A percentile compares a stretch with the other conserved stretches of the same genome.
These are phyloP conservation scores for Candida ulmi DNA, from an alignment of 805 yeast species.

Conservation along the genomic window DNA sequence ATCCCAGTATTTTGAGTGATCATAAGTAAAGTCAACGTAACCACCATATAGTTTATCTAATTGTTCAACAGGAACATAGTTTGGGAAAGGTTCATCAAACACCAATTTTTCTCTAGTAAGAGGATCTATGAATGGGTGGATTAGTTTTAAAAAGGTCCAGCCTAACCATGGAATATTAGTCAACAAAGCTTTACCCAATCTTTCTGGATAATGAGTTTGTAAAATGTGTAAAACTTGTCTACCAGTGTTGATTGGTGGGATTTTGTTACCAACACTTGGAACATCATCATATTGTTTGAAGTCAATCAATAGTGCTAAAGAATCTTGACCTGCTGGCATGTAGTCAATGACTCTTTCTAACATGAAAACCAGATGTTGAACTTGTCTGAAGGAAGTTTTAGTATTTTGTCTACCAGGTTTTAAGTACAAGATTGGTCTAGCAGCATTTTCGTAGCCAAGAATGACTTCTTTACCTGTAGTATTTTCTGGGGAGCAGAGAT, in stretches of 20 bases:
- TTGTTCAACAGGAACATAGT: conserved; percentile 77
- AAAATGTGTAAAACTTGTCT: conserved; percentile 88
- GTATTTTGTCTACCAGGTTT: conserved; percentile 97
- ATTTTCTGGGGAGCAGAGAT: conserved; percentile 58
- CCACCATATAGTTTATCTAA: conserved; percentile 87
- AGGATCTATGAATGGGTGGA: conserved; percentile 95
- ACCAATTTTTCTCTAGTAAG: conserved; percentile 89
- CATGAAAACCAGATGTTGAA: conserved; percentile 92
- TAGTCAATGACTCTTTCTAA: conserved; percentile 87
- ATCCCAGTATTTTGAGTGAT: conserved; percentile 78
- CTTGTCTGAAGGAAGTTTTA: conserved; percentile 82
- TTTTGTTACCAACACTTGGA: conserved; percentile 49
- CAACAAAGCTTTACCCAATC: conserved; percentile 87
- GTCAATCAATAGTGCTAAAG: conserved; percentile 85
- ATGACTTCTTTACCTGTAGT: conserved; percentile 91
- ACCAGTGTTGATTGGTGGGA: conserved; percentile 87
- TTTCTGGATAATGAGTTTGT: conserved; percentile 96
- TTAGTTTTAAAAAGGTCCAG: conserved; percentile 85
- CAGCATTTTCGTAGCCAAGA: conserved; percentile 83
- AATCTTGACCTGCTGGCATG: conserved; percentile 97
- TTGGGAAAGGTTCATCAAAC: conserved; percentile 80
- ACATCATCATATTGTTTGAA: conserved; percentile 66
- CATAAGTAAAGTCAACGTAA: conserved; percentile 72
- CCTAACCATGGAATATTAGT: conserved; percentile 94
- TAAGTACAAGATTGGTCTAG: conserved; percentile 87